Conservation (phyloP, 2,329 filamentous ascomycete genomes). For the Aspergillus pseudoviridinutans region DNA sequence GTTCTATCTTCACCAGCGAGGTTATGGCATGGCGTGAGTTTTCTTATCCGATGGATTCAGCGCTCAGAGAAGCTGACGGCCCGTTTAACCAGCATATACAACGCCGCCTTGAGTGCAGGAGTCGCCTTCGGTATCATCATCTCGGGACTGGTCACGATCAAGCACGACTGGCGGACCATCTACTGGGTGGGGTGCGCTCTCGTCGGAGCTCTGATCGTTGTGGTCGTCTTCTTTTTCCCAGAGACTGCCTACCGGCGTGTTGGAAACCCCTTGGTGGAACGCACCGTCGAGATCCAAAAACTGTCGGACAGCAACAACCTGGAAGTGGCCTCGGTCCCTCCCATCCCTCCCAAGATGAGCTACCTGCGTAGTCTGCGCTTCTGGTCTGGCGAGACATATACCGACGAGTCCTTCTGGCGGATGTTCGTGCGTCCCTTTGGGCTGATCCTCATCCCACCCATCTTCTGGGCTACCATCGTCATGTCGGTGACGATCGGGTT, state of each 20-base stretch:
- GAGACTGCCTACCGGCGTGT: neutral
- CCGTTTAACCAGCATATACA: neutral
- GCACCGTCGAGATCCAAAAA: neutral
- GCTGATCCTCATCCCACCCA: conserved; percentile 12
- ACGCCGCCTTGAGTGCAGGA: conserved; percentile 20
- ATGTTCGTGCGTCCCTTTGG: conserved; percentile 14
- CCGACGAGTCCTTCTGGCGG: conserved; percentile 15
- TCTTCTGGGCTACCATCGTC: conserved; percentile 17
- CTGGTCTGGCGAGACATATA: conserved; percentile 29
- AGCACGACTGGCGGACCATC: conserved; percentile 28
- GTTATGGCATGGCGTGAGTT: conserved; percentile 25
- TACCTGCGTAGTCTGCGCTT: neutral
- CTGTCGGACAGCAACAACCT: too few species aligned
- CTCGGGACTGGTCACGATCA: conserved; percentile 29
- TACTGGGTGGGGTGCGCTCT: conserved; percentile 15
- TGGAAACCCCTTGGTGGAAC: neutral
- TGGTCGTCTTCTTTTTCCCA: conserved; percentile 3
- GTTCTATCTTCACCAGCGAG: conserved; percentile 55
- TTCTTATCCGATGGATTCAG: conserved; percentile 2
- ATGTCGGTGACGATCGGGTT: conserved; percentile 24
- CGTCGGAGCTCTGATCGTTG: neutral
- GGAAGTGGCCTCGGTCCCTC: neutral
- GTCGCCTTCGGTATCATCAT: conserved; percentile 27
- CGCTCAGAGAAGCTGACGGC: conserved; percentile 37
- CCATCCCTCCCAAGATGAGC: neutral